These are phyloP conservation scores for rapeseed (Brassica napus) DNA, from an alignment of 345 rosid species.

Conservation along the genomic window Da-Ae NC_063449.1:43547001-43547500, in stretches of 20 bases:
- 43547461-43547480: too few relatives aligned
- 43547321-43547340: too few relatives aligned
- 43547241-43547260: neutral
- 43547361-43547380: neutral
- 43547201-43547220: neutral
- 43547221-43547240: neutral
- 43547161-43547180: neutral
- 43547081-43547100: constrained; percentile 8
- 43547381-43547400: too few relatives aligned
- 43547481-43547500: too few relatives aligned
- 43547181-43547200: constrained; percentile 3
- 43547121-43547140: neutral
- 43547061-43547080: constrained; percentile 7
- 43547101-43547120: constrained; percentile 1
- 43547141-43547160: neutral
- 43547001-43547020: neutral
- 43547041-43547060: constrained; percentile 9
- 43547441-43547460: too few relatives aligned
- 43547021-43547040: constrained; percentile 9
- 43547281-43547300: neutral
- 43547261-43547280: neutral
- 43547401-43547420: too few relatives aligned
- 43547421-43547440: too few relatives aligned
- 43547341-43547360: too few relatives aligned
- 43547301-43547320: too few relatives aligned